A percentile compares a stretch with the other conserved stretches of the same genome.
Conservation (phyloP, 257 asterid species). For the Solanum okadae region DNA sequence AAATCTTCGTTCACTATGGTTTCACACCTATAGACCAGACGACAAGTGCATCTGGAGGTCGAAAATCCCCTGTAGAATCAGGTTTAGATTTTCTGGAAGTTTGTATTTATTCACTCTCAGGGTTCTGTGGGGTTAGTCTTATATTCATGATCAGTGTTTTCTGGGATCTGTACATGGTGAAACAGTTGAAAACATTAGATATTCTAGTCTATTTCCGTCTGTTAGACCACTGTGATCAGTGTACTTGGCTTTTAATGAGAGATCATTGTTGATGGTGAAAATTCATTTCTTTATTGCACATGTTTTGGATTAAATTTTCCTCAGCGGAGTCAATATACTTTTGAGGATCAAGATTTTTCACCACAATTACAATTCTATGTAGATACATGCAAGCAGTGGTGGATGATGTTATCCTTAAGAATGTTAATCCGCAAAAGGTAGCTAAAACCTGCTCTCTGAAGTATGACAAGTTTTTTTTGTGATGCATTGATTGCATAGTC, state of each 20-base stretch:
- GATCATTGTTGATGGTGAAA: neutral
- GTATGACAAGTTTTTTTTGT: neutral
- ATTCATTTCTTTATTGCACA: neutral
- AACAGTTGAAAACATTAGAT: neutral
- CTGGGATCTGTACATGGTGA: neutral
- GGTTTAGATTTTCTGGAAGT: neutral
- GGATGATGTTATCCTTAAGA: conserved; percentile 65
- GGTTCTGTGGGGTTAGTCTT: neutral
- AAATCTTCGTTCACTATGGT: neutral
- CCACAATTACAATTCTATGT: conserved; percentile 5
- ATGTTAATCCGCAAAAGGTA: conserved; percentile 73
- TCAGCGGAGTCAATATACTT: neutral
- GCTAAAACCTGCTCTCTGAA: conserved; percentile 7
- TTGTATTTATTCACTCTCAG: neutral
- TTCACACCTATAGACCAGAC: neutral
- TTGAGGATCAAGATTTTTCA: neutral
- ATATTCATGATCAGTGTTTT: neutral
- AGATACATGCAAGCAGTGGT: conserved; percentile 99
- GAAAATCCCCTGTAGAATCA: neutral
- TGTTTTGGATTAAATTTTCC: neutral
- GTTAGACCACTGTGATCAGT: neutral
- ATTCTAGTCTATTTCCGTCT: neutral
- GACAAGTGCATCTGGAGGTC: neutral
- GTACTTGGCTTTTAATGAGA: neutral
- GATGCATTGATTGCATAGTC: neutral